Conservation (phyloP, 2,329 filamentous ascomycete species). For the Cercospora sojina region DNA sequence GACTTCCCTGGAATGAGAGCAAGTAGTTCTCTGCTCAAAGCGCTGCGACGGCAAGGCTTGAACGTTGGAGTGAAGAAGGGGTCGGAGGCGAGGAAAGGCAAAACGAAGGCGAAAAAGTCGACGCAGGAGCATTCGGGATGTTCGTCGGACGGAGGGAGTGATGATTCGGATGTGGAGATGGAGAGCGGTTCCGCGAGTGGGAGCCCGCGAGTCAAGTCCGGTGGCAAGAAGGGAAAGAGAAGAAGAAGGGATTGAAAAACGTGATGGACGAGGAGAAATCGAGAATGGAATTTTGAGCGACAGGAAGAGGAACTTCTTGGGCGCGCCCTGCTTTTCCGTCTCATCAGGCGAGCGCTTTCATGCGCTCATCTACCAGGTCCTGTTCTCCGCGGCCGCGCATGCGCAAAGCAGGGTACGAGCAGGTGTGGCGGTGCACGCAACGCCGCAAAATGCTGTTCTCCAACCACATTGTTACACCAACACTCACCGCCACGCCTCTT, state of each 20-base stretch:
- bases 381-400: neutral
- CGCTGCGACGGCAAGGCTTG: slow-evolving; percentile 74
- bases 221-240: slow-evolving; percentile 29
- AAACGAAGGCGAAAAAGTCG: slow-evolving; percentile 34
- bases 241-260: slow-evolving; percentile 20
- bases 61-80: slow-evolving; percentile 86
- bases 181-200: slow-evolving; percentile 14
- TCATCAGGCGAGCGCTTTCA: neutral
- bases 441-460: neutral
- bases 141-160: slow-evolving; percentile 22
- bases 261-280: neutral
- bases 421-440: neutral
- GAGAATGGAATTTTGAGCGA: neutral
- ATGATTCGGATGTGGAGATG: slow-evolving; percentile 20
- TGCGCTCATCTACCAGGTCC: neutral
- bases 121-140: slow-evolving; percentile 12
- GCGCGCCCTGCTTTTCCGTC: neutral
- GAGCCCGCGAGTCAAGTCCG: slow-evolving; percentile 23
- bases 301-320: neutral
- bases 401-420: neutral
- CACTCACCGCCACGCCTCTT: neutral
- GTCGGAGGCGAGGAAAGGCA: slow-evolving; percentile 57
- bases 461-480: neutral
- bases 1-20: slow-evolving; percentile 83
- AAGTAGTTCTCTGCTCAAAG: slow-evolving; percentile 70